phyloP scores from a whole-genome alignment of 176 grass and related monocot genomes.

The Lolium rigidum region DNA sequence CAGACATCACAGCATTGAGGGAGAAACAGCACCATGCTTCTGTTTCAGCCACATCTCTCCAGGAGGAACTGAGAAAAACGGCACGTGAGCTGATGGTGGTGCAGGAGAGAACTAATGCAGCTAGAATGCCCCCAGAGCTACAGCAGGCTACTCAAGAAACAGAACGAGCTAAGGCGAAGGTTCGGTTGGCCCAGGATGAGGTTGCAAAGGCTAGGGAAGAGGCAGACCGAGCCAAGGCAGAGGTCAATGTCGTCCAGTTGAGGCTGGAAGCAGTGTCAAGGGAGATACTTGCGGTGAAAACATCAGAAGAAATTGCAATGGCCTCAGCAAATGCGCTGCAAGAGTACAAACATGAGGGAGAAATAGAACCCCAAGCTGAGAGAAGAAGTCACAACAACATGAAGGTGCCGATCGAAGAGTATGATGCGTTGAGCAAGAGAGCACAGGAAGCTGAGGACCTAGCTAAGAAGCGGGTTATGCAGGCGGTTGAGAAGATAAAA shows the following conservation, averaged over 20 bases:
- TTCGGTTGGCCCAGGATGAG: conserved; percentile 52
- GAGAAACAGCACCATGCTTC: conserved; percentile 53
- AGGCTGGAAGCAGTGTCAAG: conserved; percentile 57
- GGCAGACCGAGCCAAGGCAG: conserved; percentile 54
- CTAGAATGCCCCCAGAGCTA: conserved; percentile 53
- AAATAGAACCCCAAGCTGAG: conserved; percentile 23
- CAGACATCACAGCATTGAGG: conserved; percentile 38
- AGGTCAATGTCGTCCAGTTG: conserved; percentile 50
- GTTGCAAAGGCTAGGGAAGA: conserved; percentile 59
- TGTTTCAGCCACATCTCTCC: conserved; percentile 45
- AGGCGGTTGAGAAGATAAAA: conserved; percentile 66
- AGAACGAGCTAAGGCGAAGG: conserved; percentile 51
- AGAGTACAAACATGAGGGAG: conserved; percentile 43
- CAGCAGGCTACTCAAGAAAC: conserved; percentile 52
- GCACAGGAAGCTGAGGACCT: conserved; percentile 58
- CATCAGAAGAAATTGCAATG: conserved; percentile 60
- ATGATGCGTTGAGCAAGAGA: conserved; percentile 61
- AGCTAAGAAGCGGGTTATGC: conserved; percentile 57
- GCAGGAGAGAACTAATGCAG: conserved; percentile 43
- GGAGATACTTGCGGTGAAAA: conserved; percentile 70
- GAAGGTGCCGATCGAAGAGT: conserved; percentile 63
- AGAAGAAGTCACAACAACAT: conserved; percentile 34
- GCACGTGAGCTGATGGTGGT: conserved; percentile 42
- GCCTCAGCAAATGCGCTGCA: conserved; percentile 59
- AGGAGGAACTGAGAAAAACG: conserved; percentile 59